These are phyloP conservation scores for Corymbia calophylla DNA, from an alignment of 441 rosid genomes.

Conservation along the genomic window DNA sequence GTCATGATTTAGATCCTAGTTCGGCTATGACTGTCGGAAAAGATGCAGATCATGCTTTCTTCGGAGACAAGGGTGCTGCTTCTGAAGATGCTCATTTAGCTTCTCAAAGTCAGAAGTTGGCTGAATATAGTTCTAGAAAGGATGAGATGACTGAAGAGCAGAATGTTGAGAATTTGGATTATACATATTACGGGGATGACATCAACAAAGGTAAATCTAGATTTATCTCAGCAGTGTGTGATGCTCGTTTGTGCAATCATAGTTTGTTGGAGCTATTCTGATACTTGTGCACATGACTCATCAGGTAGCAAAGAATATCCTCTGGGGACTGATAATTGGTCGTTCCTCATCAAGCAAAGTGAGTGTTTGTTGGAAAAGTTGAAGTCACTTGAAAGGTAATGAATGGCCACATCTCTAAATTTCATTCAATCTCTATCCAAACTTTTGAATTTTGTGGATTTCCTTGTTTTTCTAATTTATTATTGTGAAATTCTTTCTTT, in stretches of 20 bases:
- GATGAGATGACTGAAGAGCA: slow-evolving; percentile 26
- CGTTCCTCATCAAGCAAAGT: slow-evolving; percentile 43
- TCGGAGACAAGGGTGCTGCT: slow-evolving; percentile 9
- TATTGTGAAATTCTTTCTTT: neutral
- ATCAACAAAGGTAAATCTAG: slow-evolving; percentile 20
- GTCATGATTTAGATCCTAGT: slow-evolving; percentile 25
- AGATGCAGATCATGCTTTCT: slow-evolving; percentile 22
- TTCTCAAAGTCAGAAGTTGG: slow-evolving; percentile 20
- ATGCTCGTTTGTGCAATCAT: slow-evolving; percentile 17
- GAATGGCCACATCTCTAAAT: slow-evolving; percentile 1
- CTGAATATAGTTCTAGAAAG: slow-evolving; percentile 12
- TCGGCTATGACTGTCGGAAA: slow-evolving; percentile 13
- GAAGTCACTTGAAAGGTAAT: slow-evolving; percentile 70
- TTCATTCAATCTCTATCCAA: neutral
- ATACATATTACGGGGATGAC: slow-evolving; percentile 17
- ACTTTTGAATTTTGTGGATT: neutral
- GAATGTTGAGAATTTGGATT: slow-evolving; percentile 19
- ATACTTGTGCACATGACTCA: slow-evolving; percentile 9
- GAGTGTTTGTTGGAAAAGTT: slow-evolving; percentile 67
- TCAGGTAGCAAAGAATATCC: slow-evolving; percentile 18
- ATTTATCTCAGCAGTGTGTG: slow-evolving; percentile 16
- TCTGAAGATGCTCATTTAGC: slow-evolving; percentile 15
- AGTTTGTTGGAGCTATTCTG: slow-evolving; percentile 9
- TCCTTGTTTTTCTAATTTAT: neutral
- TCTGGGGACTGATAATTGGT: slow-evolving; percentile 28